Evolutionary conservation across 208 protist species (phyloP).

Genomic region (Leishmania mexicana): DNA sequence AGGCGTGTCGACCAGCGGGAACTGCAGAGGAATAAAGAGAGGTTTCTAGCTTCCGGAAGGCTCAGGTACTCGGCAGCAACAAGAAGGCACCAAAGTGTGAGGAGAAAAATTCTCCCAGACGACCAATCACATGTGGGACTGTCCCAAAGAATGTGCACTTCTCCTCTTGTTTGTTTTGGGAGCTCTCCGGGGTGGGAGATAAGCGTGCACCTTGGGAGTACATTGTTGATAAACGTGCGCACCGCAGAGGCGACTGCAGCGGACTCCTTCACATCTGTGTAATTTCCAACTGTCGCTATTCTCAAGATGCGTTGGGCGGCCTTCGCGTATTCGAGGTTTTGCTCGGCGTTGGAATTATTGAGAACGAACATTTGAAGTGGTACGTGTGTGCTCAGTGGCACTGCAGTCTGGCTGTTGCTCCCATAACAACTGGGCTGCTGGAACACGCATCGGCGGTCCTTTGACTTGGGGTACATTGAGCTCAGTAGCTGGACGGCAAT

Average conservation of each 20-base stretch:
- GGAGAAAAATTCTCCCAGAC: conserved; percentile 30
- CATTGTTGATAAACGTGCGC: not conserved
- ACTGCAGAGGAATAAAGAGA: conserved; percentile 45
- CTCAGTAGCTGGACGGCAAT: conserved; percentile 58
- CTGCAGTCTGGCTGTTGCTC: conserved; percentile 13
- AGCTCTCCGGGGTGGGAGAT: not conserved
- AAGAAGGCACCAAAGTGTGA: conserved; percentile 60
- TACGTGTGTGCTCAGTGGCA: conserved; percentile 29
- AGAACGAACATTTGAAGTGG: conserved; percentile 6
- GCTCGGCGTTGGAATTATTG: not conserved
- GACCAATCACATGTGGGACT: conserved; percentile 8
- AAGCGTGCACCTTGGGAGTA: conserved; percentile 33
- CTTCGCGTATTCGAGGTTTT: conserved; percentile 13
- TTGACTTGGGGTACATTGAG: conserved; percentile 74
- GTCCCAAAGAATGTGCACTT: conserved; percentile 8
- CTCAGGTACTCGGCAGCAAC: conserved; percentile 47
- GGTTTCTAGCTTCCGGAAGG: conserved; percentile 38
- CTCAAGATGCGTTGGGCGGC: not conserved
- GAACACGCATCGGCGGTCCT: conserved; percentile 74
- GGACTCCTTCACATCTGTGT: conserved; percentile 17
- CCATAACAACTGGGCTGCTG: conserved; percentile 55
- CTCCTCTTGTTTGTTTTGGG: not conserved
- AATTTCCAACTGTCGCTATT: conserved; percentile 15
- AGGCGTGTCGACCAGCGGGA: conserved; percentile 57
- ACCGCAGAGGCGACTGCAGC: conserved; percentile 5